phyloP scores from a whole-genome alignment of 805 yeast genomes.

The Saccharomycopsis fodiens region DNA sequence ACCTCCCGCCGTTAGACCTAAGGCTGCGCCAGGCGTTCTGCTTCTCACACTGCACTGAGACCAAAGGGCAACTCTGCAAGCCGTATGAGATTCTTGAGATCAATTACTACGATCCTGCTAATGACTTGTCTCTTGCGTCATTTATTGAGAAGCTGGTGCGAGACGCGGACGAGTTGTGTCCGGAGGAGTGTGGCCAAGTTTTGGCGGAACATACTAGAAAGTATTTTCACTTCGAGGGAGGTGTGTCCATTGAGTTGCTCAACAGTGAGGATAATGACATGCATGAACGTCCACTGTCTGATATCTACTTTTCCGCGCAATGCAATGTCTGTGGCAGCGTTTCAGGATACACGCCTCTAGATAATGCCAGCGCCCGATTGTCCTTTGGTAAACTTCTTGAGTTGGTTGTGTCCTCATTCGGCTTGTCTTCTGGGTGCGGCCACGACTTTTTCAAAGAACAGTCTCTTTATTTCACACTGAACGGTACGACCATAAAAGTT shows the following conservation, averaged over 20 bases:
- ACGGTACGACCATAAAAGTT: slow-evolving; percentile 68
- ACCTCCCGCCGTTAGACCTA: slow-evolving; percentile 58
- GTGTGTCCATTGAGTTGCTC: too few species aligned
- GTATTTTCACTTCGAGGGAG: slow-evolving; percentile 83
- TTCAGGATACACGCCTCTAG: slow-evolving; percentile 74
- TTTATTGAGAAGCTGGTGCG: slow-evolving; percentile 73
- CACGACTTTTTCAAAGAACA: slow-evolving; percentile 82
- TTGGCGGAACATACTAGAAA: slow-evolving; percentile 72
- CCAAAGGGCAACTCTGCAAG: slow-evolving; percentile 82
- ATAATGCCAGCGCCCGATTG: slow-evolving; percentile 78
- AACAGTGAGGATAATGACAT: too few species aligned
- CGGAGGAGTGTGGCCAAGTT: slow-evolving; percentile 69
- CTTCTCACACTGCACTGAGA: slow-evolving; percentile 73
- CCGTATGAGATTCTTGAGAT: slow-evolving; percentile 81
- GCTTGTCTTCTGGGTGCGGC: slow-evolving; percentile 35
- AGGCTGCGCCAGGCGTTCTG: slow-evolving; percentile 71
- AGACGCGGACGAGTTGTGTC: slow-evolving; percentile 60
- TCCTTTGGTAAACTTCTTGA: slow-evolving; percentile 94
- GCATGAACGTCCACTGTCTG: slow-evolving; percentile 48
- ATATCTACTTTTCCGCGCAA: slow-evolving; percentile 82
- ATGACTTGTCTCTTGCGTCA: slow-evolving; percentile 84
- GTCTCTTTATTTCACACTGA: slow-evolving; percentile 74
- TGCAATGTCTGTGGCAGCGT: slow-evolving; percentile 73
- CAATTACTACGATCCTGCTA: slow-evolving; percentile 76
- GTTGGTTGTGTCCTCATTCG: slow-evolving; percentile 66